phyloP scores from a whole-genome alignment of 257 asterid species.

The Cordia subcordata region DNA sequence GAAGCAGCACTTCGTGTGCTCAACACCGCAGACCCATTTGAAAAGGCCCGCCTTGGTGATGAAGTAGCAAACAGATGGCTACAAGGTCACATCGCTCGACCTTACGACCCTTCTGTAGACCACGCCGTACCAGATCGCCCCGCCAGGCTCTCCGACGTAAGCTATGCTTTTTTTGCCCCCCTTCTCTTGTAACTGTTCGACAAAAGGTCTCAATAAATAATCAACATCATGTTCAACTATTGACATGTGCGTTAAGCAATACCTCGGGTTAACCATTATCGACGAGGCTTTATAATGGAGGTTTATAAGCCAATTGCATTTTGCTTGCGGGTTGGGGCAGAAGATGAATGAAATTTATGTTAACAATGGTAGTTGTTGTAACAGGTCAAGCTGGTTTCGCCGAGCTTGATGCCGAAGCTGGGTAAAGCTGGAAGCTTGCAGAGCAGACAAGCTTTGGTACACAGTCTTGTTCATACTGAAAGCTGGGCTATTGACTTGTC shows the following conservation, averaged over 20 bases:
- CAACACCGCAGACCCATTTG: slow-evolving; percentile 77
- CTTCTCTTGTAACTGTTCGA: slow-evolving; percentile 34
- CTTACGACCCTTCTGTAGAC: slow-evolving; percentile 43
- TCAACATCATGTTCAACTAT: neutral
- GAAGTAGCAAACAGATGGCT: slow-evolving; percentile 74
- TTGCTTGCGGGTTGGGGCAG: neutral
- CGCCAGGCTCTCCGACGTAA: slow-evolving; percentile 56
- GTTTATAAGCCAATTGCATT: neutral
- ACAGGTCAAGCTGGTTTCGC: slow-evolving; percentile 88
- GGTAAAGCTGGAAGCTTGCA: slow-evolving; percentile 96
- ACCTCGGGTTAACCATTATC: too few relatives aligned
- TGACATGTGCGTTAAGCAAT: too few relatives aligned
- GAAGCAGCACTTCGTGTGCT: slow-evolving; percentile 77
- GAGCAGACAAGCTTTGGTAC: slow-evolving; percentile 92
- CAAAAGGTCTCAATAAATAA: slow-evolving; percentile 29
- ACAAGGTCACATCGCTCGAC: slow-evolving; percentile 37
- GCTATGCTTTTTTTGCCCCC: neutral
- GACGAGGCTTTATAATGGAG: too few relatives aligned
- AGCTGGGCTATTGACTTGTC: slow-evolving; percentile 99
- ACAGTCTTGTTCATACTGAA: slow-evolving; percentile 91
- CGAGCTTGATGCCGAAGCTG: slow-evolving; percentile 94
- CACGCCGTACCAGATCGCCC: slow-evolving; percentile 72
- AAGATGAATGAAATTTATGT: neutral
- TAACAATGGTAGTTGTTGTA: neutral
- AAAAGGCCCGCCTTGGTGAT: slow-evolving; percentile 79